These are phyloP conservation scores for Paramecium octaurelia DNA, from an alignment of 73 alveolate genomes.

Conservation along the genomic window DNA sequence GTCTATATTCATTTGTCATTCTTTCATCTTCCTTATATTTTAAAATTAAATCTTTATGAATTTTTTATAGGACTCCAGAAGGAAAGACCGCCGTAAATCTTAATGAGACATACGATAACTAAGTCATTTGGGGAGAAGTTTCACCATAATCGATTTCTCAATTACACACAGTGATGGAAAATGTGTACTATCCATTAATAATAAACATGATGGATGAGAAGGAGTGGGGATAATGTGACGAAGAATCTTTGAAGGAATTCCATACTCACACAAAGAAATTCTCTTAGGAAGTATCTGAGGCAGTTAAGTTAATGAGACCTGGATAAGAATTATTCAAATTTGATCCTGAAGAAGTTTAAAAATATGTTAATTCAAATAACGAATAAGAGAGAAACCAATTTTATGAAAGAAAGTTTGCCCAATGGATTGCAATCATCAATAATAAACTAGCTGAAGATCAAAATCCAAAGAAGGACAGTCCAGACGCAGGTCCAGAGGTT, in stretches of 20 bases:
- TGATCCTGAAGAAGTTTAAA: slow-evolving; percentile 26
- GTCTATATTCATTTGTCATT: no score
- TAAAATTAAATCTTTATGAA: not conserved
- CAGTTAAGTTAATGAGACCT: slow-evolving; percentile 60
- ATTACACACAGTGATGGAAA: slow-evolving; percentile 48
- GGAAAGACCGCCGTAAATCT: not conserved
- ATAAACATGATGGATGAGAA: not conserved
- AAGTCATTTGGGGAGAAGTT: slow-evolving; percentile 56
- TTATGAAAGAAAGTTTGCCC: slow-evolving; percentile 45
- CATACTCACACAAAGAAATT: slow-evolving; percentile 52
- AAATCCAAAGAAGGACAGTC: slow-evolving; percentile 39
- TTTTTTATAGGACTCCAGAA: slow-evolving; percentile 24
- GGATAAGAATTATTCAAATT: slow-evolving; percentile 54
- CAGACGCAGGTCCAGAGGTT: slow-evolving; percentile 67
- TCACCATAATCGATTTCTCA: slow-evolving; percentile 8
- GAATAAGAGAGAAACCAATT: slow-evolving; percentile 39
- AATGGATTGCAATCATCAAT: slow-evolving; percentile 46
- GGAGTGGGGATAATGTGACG: slow-evolving; percentile 57
- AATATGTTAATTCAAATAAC: slow-evolving; percentile 27
- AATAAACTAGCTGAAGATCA: slow-evolving; percentile 47
- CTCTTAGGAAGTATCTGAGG: slow-evolving; percentile 54
- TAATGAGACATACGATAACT: slow-evolving; percentile 27
- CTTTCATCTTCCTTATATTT: no score
- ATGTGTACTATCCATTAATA: slow-evolving; percentile 42
- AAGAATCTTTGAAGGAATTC: slow-evolving; percentile 30